Evolutionary conservation across 192 early-diverging fungal species (phyloP), one percentile per base, ranked within the genome.

Genomic region (Spizellomyces sp.): DNA sequence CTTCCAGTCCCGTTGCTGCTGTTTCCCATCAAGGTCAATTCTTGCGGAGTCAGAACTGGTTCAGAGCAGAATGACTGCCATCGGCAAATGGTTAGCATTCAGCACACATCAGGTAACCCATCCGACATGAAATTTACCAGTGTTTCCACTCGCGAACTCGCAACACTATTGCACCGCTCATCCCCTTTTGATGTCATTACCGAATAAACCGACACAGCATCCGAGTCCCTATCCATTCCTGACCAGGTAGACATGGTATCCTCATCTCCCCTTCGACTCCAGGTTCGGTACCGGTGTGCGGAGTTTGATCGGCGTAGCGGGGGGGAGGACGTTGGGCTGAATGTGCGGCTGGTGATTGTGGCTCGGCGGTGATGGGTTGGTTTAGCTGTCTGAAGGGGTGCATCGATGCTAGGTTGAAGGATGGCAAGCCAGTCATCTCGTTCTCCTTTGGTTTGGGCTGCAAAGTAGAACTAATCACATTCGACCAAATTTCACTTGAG

Each of bases 21-120:
- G 45, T 63, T 60, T 64, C 84, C 84, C 75, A 85, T 83, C 22
- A 62, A 19, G 17, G 69, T 66, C 10, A 85, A 65, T 47, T 85
- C 84, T 17, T 82, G 76, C 15, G 76, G 79, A 5, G 84, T 85
- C 47, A 85, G 59, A 4, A 85, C 76, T 2, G 84, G 84, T 45
- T 85, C 84, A 8, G 84, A 79, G 67, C 75, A 85, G 54, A 85
- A 83, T 4, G 79, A 81, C 84, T 85, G 43, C 3, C 21, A 10
- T 46, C 17, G 8, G 55, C 14, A 12, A 45, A n/a, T 58, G 58
- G 67, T 69, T 12, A 50, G 54, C 6, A 21, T 21, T 73, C 58
- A 27, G 17, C 41, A 22, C 0, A 63, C 22, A 59, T 76, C 8
- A 70, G 43, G 19, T 36, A 36, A 36, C 27, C 27, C 27, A 36